These are phyloP conservation scores for Blastobotrys terrestris DNA, from an alignment of 805 yeast species.

Conservation along the genomic window DNA sequence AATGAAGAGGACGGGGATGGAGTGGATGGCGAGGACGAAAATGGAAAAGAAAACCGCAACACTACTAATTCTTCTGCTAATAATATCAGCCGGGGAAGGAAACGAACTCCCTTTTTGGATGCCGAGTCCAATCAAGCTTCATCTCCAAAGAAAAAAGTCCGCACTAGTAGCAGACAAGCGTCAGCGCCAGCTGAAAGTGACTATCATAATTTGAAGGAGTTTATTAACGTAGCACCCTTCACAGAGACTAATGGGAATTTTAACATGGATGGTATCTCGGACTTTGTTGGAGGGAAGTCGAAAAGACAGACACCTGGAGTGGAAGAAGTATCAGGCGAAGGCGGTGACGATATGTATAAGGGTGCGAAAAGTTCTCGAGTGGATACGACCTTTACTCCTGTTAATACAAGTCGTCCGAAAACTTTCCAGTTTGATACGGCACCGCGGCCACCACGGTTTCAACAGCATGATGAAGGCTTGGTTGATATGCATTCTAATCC, in stretches of 20 bases:
- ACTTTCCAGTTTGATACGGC: slow-evolving; percentile 3
- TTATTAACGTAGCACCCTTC: slow-evolving; percentile 23
- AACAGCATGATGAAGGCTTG: not conserved
- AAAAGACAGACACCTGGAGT: not conserved
- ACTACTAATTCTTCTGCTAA: not conserved
- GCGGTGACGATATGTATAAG: not conserved
- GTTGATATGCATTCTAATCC: slow-evolving; percentile 19
- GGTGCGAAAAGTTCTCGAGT: not conserved
- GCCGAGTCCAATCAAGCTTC: not conserved
- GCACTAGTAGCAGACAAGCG: not conserved
- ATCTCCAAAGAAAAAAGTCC: not conserved
- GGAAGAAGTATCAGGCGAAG: not conserved
- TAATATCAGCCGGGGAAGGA: not conserved
- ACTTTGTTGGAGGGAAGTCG: slow-evolving; percentile 5
- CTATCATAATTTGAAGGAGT: slow-evolving; percentile 4
- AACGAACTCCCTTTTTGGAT: not conserved
- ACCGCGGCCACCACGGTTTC: not conserved
- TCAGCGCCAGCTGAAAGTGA: slow-evolving; percentile 3
- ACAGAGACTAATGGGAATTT: slow-evolving; percentile 27
- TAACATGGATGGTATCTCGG: slow-evolving; percentile 21
- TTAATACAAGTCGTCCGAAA: slow-evolving; percentile 7
- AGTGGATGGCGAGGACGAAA: not conserved
- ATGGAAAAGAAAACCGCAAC: not conserved
- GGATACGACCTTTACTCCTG: slow-evolving; percentile 10
- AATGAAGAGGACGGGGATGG: slow-evolving; percentile 1